Conservation (phyloP, 2,329 filamentous ascomycete species). For the Magnaporthiopsis incrustans region DNA sequence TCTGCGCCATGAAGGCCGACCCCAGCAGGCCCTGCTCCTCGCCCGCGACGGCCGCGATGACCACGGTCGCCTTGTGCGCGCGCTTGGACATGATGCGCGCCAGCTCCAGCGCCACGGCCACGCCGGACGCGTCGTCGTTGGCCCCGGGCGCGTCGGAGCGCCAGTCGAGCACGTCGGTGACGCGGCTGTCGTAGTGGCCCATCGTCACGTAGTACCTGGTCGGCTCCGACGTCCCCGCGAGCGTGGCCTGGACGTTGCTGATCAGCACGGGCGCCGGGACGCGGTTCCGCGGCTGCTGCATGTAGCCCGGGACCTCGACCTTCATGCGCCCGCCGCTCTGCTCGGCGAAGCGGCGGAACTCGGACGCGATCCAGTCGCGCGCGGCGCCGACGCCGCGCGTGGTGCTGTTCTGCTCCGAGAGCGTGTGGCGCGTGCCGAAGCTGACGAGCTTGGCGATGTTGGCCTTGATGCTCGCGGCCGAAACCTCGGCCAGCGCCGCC, state of each 20-base stretch:
- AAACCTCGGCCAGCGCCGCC: constrained; percentile 21
- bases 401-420: constrained; percentile 59
- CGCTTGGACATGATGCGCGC: constrained; percentile 41
- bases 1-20: constrained; percentile 41
- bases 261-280: constrained; percentile 44
- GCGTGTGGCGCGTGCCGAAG: constrained; percentile 49
- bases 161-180: constrained; percentile 42
- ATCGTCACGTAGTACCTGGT: constrained; percentile 44
- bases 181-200: constrained; percentile 47
- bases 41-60: constrained; percentile 48
- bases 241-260: constrained; percentile 42
- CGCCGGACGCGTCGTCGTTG: constrained; percentile 41
- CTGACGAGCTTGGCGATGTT: constrained; percentile 45
- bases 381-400: constrained; percentile 66
- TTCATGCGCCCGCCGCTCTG: constrained; percentile 40
- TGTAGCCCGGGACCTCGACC: constrained; percentile 42
- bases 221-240: constrained; percentile 39
- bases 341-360: constrained; percentile 40
- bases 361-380: constrained; percentile 44
- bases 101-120: constrained; percentile 46
- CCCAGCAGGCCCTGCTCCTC: constrained; percentile 51
- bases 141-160: constrained; percentile 45
- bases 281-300: constrained; percentile 37
- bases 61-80: constrained; percentile 39
- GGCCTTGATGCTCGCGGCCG: constrained; percentile 35